Evolutionary conservation across 2,329 filamentous ascomycete species (phyloP), one percentile per base, ranked within the genome.

Genomic region (Lachnellula suecica): DNA sequence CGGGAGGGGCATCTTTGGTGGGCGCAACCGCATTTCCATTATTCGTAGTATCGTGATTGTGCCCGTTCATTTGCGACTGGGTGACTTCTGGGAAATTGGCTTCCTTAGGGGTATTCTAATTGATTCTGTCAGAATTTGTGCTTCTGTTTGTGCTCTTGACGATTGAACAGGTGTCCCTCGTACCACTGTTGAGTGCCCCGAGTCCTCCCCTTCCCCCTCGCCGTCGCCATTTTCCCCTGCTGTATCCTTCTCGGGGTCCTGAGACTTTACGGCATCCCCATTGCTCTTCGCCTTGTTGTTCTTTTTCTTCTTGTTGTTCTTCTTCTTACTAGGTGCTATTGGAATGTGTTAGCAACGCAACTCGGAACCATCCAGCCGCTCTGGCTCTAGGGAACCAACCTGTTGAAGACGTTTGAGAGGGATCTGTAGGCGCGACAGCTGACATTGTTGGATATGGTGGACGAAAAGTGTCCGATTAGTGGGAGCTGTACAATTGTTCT

Each of bases 291-390:
- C 62, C 63, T 77, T 80, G 51, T 67, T 69, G 53, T 68, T 68
- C 58, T 70, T 71, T 70, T 80, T 81, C 69, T 79, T 83, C 66
- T 78, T 82, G 68, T 74, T 79, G 66, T 76, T 81, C 71, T 79
- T 83, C 64, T 78, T 77, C 64, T 74, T 82, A 22, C 19, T 40
- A 47, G 71, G 63, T 61, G 70, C 72, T 74, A 58, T 54, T 62
- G 57, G 52, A 53, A 54, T 53, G 47, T 53, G 59, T 68, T 54
- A 69, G 60, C 52, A 56, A 49, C 37, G 47, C 41, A 40, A n/a
- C n/a, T n/a, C n/a, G n/a, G n/a, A n/a, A n/a, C n/a, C n/a, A n/a
- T n/a, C n/a, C n/a, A n/a, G n/a, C 24, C 34, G 27, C 38, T 35
- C 29, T 38, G 11, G 31, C 35, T 43, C 40, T 29, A 41, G 50